Percentiles rank a stretch among this genome's conserved stretches.
These are phyloP conservation scores for Diplogelasinospora grovesii DNA, from an alignment of 495 filamentous ascomycete genomes.

Conservation along the genomic window DNA sequence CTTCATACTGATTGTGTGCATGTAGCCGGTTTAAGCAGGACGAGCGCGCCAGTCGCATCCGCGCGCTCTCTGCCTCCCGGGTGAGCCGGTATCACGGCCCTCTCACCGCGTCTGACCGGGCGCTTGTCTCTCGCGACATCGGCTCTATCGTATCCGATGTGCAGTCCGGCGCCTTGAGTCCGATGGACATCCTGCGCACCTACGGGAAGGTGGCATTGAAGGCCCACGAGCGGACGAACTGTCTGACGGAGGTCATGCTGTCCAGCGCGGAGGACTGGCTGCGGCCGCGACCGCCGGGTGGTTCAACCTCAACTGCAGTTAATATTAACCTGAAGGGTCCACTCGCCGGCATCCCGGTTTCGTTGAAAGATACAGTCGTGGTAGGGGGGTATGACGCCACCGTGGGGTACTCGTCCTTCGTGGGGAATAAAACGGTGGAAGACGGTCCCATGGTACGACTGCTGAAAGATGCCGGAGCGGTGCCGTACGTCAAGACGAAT, in stretches of 20 bases:
- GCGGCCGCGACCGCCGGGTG: conserved; percentile 2
- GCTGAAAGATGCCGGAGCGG: conserved; percentile 87
- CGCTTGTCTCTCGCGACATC: conserved; percentile 67
- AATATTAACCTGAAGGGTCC: conserved; percentile 79
- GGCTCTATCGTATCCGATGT: conserved; percentile 71
- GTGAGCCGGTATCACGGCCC: conserved; percentile 68
- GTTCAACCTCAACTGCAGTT: no score
- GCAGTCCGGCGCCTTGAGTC: conserved; percentile 55
- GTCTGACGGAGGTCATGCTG: conserved; percentile 84
- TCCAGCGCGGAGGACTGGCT: conserved; percentile 75
- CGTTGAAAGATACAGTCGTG: conserved; percentile 79
- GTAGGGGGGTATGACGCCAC: conserved; percentile 83
- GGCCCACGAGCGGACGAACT: conserved; percentile 85
- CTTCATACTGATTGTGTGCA: background rate
- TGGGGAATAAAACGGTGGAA: conserved; percentile 53
- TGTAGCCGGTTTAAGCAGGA: conserved; percentile 70
- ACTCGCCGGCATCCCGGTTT: conserved; percentile 83
- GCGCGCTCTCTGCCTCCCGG: conserved; percentile 50
- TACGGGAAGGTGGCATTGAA: conserved; percentile 84
- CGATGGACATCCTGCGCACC: conserved; percentile 72
- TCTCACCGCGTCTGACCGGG: conserved; percentile 53
- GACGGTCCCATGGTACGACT: conserved; percentile 74
- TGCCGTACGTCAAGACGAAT: conserved; percentile 95
- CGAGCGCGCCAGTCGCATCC: conserved; percentile 63
- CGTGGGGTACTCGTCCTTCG: conserved; percentile 72